Percentiles rank a stretch among this genome's conserved stretches.
These are phyloP conservation scores for Coelomomyces lativittatus DNA, from an alignment of 371 early-diverging fungal species.

Conservation along the genomic window DNA sequence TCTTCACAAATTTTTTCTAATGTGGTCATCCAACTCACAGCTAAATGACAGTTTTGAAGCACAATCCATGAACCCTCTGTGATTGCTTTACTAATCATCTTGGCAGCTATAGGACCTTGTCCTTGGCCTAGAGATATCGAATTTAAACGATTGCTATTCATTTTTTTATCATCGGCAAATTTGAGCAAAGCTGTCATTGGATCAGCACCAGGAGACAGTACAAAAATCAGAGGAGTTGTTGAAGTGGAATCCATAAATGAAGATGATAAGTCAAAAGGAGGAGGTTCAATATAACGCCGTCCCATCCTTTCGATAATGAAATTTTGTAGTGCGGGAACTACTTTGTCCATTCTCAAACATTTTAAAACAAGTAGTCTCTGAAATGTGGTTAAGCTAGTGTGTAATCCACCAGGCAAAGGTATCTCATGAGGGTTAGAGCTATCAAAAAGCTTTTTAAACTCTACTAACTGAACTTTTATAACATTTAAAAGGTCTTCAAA, in stretches of 20 bases:
- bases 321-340: constrained; percentile 17
- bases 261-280: constrained; percentile 31
- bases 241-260: constrained; percentile 23
- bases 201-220: constrained; percentile 38
- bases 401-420: constrained; percentile 32
- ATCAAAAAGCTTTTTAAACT: constrained; percentile 30
- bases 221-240: constrained; percentile 31
- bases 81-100: constrained; percentile 23
- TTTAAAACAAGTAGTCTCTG: constrained; percentile 21
- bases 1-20: constrained; percentile 46
- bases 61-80: constrained; percentile 33
- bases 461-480: constrained; percentile 25
- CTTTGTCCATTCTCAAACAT: constrained; percentile 20
- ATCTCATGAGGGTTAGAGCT: constrained; percentile 20
- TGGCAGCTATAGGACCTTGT: constrained; percentile 35
- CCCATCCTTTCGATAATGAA: constrained; percentile 26
- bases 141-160: constrained; percentile 15
- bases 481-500: constrained; percentile 17
- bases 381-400: constrained; percentile 16
- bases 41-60: constrained; percentile 42
- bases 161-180: constrained; percentile 30
- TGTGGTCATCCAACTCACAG: constrained; percentile 32
- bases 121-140: constrained; percentile 41
- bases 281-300: constrained; percentile 25
- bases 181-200: constrained; percentile 28